Conservation (phyloP, 2,329 filamentous ascomycete genomes). For the Aspergillus oerlinghausenensis region DNA sequence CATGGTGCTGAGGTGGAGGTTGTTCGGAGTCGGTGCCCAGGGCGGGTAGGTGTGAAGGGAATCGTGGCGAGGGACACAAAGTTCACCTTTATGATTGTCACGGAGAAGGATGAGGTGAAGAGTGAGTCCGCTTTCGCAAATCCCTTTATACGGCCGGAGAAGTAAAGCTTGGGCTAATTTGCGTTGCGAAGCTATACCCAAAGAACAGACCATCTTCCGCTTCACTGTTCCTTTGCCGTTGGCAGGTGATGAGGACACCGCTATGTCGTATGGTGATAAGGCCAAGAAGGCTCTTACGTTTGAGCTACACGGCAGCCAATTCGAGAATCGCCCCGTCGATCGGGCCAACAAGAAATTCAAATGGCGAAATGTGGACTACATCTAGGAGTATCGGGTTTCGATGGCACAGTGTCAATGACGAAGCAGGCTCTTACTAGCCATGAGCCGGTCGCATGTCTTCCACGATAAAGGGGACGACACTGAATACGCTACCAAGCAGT, state of each 20-base stretch:
- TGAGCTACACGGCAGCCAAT: slow-evolving; percentile 82
- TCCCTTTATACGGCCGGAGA: too few species aligned
- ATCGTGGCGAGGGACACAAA: slow-evolving; percentile 87
- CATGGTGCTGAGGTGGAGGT: slow-evolving; percentile 83
- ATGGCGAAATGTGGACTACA: slow-evolving; percentile 67
- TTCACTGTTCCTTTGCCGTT: slow-evolving; percentile 59
- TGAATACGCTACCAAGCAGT: neutral
- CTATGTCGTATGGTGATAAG: slow-evolving; percentile 10
- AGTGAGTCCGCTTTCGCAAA: slow-evolving; percentile 35
- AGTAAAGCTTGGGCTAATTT: neutral
- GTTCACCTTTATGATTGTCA: slow-evolving; percentile 81
- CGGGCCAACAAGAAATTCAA: slow-evolving; percentile 91
- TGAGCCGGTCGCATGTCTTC: neutral
- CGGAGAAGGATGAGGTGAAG: slow-evolving; percentile 65
- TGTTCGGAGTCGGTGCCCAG: slow-evolving; percentile 72
- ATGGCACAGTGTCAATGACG: neutral
- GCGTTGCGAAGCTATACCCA: slow-evolving; percentile 61
- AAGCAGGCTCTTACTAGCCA: neutral
- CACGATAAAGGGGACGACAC: neutral
- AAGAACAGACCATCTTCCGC: slow-evolving; percentile 82
- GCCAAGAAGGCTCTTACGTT: slow-evolving; percentile 58
- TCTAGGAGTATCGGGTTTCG: neutral
- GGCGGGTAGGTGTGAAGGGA: slow-evolving; percentile 75
- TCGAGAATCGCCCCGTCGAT: slow-evolving; percentile 76
- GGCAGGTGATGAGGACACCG: slow-evolving; percentile 16